A percentile compares a stretch with the other conserved stretches of the same genome.
Evolutionary conservation across 2,329 filamentous ascomycete species (phyloP).

Genomic region (Tolypocladium nubicola): DNA sequence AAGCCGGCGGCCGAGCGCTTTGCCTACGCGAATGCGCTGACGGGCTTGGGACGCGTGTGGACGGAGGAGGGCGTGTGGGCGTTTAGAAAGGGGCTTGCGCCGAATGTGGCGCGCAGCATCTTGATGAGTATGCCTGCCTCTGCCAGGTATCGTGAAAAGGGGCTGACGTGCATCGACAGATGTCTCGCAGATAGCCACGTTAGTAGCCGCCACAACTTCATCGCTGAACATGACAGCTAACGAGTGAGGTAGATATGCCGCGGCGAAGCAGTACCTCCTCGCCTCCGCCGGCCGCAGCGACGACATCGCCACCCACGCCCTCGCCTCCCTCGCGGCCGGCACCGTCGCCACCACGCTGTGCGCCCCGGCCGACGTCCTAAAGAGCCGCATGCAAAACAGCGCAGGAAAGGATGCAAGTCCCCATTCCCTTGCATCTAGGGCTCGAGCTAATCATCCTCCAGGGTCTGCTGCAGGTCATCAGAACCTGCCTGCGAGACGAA

Average conservation of each 20-base stretch:
- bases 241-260: neutral
- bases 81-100: conserved; percentile 25
- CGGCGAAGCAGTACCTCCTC: neutral
- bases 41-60: conserved; percentile 20
- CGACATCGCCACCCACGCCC: neutral
- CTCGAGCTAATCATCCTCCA: neutral
- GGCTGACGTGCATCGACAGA: neutral
- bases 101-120: conserved; percentile 24
- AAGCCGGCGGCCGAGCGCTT: conserved; percentile 24
- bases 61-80: conserved; percentile 27
- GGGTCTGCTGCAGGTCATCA: conserved; percentile 23
- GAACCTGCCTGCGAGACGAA: conserved; percentile 23
- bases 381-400: conserved; percentile 19
- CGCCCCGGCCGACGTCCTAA: conserved; percentile 22
- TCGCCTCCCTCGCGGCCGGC: neutral
- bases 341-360: neutral
- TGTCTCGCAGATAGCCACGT: neutral
- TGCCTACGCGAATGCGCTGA: conserved; percentile 25
- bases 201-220: neutral
- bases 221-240: neutral
- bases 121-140: neutral
- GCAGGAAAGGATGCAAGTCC: neutral
- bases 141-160: neutral
- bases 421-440: no score
- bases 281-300: neutral